Evolutionary conservation across 2,329 filamentous ascomycete genomes (phyloP).

Genomic region (Blastomyces gilchristii): DNA sequence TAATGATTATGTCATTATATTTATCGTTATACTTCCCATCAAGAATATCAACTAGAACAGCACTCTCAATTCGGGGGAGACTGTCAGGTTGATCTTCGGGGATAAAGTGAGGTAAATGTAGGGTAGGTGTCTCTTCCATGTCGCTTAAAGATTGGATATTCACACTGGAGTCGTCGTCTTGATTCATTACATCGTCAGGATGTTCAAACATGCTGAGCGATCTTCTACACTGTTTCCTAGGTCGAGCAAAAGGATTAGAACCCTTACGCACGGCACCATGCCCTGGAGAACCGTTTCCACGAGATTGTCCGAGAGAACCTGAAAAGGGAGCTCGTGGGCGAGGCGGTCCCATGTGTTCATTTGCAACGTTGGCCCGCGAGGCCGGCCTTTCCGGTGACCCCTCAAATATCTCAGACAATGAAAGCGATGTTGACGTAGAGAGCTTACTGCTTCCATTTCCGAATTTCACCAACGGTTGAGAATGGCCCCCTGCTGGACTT

Average conservation of each 20-base stretch:
- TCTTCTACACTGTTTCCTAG: constrained; percentile 78
- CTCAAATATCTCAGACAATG: constrained; percentile 69
- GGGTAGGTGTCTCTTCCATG: constrained; percentile 63
- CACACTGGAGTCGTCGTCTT: constrained; percentile 52
- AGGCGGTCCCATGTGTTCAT: constrained; percentile 47
- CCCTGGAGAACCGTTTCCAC: constrained; percentile 66
- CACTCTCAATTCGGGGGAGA: constrained; percentile 74
- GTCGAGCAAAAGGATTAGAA: constrained; percentile 61
- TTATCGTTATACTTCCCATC: constrained; percentile 68
- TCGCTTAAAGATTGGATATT: constrained; percentile 69
- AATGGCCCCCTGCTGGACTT: constrained; percentile 52
- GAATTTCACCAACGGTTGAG: constrained; percentile 63
- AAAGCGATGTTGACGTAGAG: constrained; percentile 50
- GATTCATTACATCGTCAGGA: constrained; percentile 75
- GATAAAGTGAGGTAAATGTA: constrained; percentile 73
- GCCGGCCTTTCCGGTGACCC: constrained; percentile 63
- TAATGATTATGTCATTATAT: constrained; percentile 73
- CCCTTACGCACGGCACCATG: constrained; percentile 59
- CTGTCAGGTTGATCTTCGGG: constrained; percentile 71
- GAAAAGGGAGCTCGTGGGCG: constrained; percentile 57
- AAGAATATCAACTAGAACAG: constrained; percentile 75
- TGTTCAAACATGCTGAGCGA: constrained; percentile 98
- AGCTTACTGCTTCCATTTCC: constrained; percentile 47
- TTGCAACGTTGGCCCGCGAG: constrained; percentile 50
- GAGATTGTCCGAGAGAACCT: constrained; percentile 45